Percentiles rank a stretch among this genome's conserved stretches.
phyloP scores from a whole-genome alignment of 1,284 basidiomycete species.

The Microbotryum violaceum region DNA sequence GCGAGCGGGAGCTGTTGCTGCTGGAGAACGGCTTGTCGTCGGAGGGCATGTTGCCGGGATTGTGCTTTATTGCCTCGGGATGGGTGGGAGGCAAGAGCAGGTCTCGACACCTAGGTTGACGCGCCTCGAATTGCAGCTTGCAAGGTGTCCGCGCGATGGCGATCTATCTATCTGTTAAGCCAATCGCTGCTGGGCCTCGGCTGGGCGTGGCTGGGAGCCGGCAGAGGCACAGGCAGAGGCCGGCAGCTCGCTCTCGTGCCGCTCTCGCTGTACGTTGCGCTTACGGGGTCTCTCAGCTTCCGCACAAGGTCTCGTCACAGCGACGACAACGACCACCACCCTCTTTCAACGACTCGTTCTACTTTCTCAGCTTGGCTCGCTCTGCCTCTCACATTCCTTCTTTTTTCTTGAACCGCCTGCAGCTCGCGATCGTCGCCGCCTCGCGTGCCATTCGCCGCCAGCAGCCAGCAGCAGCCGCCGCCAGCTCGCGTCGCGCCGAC shows the following conservation, averaged over 20 bases:
- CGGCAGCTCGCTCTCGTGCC: background rate
- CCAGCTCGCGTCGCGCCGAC: no score
- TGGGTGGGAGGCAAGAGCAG: background rate
- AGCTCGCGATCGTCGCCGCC: no score
- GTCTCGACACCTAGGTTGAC: background rate
- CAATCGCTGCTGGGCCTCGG: background rate
- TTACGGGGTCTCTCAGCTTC: background rate
- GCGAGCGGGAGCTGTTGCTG: background rate
- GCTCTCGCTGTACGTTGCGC: background rate
- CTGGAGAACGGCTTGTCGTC: background rate
- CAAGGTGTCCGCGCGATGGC: background rate
- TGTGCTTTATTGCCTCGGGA: background rate
- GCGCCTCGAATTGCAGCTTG: background rate
- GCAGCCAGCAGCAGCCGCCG: no score
- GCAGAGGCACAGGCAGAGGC: background rate
- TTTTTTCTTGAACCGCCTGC: no score
- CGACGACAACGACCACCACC: no score
- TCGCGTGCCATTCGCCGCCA: no score
- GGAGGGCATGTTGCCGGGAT: background rate
- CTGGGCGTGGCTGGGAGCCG: background rate
- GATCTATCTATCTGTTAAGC: background rate
- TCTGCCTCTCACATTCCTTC: no score
- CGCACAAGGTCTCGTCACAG: background rate
- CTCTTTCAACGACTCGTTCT: no score
- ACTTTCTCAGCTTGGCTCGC: no score